Percentiles rank a stretch among this genome's conserved stretches.
Conservation (phyloP, 805 yeast genomes). For the Lachancea thermotolerans region DNA sequence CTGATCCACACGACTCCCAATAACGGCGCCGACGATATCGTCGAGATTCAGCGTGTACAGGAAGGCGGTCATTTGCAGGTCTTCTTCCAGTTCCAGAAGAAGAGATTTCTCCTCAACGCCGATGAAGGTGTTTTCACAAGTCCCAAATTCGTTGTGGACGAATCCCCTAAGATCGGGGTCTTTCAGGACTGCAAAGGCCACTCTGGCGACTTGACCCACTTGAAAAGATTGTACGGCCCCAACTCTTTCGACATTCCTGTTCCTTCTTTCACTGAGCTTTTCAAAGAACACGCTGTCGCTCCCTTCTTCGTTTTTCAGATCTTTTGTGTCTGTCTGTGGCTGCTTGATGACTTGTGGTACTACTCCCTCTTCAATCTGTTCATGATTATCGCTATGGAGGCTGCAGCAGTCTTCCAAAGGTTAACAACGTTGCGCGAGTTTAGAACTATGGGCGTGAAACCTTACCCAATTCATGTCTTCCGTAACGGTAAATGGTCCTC, state of each 20-base stretch:
- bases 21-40: constrained; percentile 79
- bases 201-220: constrained; percentile 43
- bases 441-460: constrained; percentile 95
- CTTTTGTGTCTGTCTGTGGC: constrained; percentile 92
- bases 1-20: constrained; percentile 78
- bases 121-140: constrained; percentile 58
- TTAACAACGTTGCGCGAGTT: constrained; percentile 91
- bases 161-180: constrained; percentile 46
- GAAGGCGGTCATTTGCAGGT: constrained; percentile 55
- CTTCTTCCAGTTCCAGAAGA: constrained; percentile 83
- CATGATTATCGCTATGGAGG: constrained; percentile 90
- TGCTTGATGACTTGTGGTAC: constrained; percentile 96
- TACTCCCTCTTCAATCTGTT: constrained; percentile 84
- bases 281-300: constrained; percentile 96
- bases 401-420: constrained; percentile 92
- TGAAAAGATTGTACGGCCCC: constrained; percentile 62
- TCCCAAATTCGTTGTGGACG: constrained; percentile 64
- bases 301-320: constrained; percentile 96
- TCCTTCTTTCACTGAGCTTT: constrained; percentile 83
- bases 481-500: constrained; percentile 67
- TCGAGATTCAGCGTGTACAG: constrained; percentile 46
- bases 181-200: constrained; percentile 54
- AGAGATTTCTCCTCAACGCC: constrained; percentile 70
- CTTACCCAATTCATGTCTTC: constrained; percentile 68
- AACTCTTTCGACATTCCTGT: constrained; percentile 92